phyloP scores from a whole-genome alignment of 2,329 filamentous ascomycete species.

The Phaeosphaeriaceae sp. region DNA sequence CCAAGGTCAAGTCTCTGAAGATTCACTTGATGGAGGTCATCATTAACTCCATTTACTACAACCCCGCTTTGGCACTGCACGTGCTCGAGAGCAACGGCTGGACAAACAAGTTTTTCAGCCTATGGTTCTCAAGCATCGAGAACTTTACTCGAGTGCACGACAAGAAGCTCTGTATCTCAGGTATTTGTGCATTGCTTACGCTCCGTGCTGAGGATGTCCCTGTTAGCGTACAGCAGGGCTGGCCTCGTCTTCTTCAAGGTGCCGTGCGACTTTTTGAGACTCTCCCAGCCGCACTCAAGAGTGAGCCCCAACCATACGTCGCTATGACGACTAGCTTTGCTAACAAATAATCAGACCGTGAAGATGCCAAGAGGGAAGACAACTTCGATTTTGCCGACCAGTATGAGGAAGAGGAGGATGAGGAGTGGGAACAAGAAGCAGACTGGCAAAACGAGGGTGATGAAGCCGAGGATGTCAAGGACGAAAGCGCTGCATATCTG shows the following conservation, averaged over 20 bases:
- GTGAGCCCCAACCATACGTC: constrained; percentile 55
- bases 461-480: constrained; percentile 73
- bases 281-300: constrained; percentile 84
- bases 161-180: constrained; percentile 97
- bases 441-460: constrained; percentile 71
- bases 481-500: constrained; percentile 92
- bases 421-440: constrained; percentile 78
- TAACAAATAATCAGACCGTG: constrained; percentile 68
- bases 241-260: constrained; percentile 88
- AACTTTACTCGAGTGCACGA: constrained; percentile 93
- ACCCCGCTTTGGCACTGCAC: constrained; percentile 82
- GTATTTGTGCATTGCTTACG: constrained; percentile 84
- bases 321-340: constrained; percentile 8
- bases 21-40: constrained; percentile 99
- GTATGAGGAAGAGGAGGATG: constrained; percentile 77
- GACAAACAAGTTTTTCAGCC: constrained; percentile 99
- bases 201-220: constrained; percentile 83
- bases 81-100: constrained; percentile 89
- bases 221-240: constrained; percentile 90
- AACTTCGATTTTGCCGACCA: constrained; percentile 83
- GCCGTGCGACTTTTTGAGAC: constrained; percentile 92
- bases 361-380: constrained; percentile 84
- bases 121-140: constrained; percentile 97
- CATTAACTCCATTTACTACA: constrained; percentile 98
- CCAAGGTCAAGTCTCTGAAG: constrained; percentile 90